phyloP scores from a whole-genome alignment of 768 basidiomycete genomes.

The Hypholoma sublateritium region DNA sequence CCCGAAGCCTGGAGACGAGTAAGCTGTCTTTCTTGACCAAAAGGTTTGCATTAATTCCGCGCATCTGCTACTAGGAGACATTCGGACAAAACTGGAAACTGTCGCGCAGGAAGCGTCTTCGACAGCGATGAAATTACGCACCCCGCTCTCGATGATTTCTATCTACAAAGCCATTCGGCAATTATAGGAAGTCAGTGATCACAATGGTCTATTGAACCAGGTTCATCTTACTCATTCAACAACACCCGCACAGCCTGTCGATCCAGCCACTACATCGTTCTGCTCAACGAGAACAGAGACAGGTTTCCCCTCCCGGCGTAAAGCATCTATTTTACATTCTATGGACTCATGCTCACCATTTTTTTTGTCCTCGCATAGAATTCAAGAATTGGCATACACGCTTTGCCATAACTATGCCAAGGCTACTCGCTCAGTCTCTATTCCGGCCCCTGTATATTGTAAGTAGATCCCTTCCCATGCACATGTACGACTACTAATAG shows the following conservation, averaged over 20 bases:
- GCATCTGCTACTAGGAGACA: too few species aligned
- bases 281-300: constrained; percentile 18
- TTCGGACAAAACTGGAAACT: constrained; percentile 41
- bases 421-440: constrained; percentile 30
- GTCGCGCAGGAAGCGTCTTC: constrained; percentile 48
- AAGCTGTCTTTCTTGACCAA: neutral
- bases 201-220: neutral
- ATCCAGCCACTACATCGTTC: constrained; percentile 27
- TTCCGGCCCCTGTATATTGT: constrained; percentile 33
- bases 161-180: constrained; percentile 56
- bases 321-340: neutral
- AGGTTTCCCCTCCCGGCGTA: neutral
- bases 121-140: constrained; percentile 38
- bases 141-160: constrained; percentile 50
- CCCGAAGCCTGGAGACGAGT: constrained; percentile 10
- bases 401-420: constrained; percentile 29
- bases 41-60: neutral
- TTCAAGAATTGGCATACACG: constrained; percentile 23
- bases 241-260: constrained; percentile 12
- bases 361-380: constrained; percentile 4
- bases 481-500: neutral
- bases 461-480: constrained; percentile 6
- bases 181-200: constrained; percentile 49
- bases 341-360: neutral
- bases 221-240: neutral